Evolutionary conservation across 2,329 filamentous ascomycete species (phyloP).

Genomic region (Thelonectria rubi): DNA sequence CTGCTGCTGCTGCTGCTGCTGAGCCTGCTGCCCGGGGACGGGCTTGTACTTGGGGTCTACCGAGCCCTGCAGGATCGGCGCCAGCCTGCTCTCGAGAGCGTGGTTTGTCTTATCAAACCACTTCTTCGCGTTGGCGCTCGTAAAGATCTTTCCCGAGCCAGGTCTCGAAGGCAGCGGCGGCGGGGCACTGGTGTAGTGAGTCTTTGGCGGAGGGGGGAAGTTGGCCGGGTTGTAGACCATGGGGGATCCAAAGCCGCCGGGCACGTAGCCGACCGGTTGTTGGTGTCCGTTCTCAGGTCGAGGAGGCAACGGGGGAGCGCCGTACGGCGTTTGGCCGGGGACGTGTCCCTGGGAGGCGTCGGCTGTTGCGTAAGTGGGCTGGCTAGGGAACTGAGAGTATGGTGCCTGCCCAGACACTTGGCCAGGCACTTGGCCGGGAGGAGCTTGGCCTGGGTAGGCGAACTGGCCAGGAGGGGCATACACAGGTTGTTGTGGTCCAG

Average conservation of each 20-base stretch:
- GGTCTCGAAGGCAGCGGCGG: conserved; percentile 34
- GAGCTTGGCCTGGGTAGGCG: background rate
- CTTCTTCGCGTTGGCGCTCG: conserved; percentile 47
- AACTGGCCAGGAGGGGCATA: background rate
- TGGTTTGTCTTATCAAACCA: conserved; percentile 50
- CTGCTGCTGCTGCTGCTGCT: conserved; percentile 13
- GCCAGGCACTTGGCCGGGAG: conserved; percentile 22
- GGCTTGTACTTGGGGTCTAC: conserved; percentile 25
- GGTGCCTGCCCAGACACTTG: conserved; percentile 20
- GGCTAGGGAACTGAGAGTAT: conserved; percentile 33
- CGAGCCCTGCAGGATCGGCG: conserved; percentile 42
- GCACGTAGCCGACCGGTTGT: conserved; percentile 23
- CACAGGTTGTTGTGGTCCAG: background rate
- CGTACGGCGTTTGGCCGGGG: conserved; percentile 24
- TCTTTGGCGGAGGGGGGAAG: conserved; percentile 48
- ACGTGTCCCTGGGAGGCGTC: conserved; percentile 14
- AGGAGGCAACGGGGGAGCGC: conserved; percentile 42
- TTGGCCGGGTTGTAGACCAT: conserved; percentile 36
- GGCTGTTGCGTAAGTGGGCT: conserved; percentile 33
- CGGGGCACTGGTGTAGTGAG: conserved; percentile 42
- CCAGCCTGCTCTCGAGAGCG: conserved; percentile 47
- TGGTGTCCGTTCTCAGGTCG: conserved; percentile 37
- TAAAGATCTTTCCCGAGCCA: conserved; percentile 42
- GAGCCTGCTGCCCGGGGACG: conserved; percentile 9
- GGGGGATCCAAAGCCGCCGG: conserved; percentile 34